These are phyloP conservation scores for Eimeria brunetti DNA, from an alignment of 169 alveolate genomes.

Conservation along the genomic window DNA sequence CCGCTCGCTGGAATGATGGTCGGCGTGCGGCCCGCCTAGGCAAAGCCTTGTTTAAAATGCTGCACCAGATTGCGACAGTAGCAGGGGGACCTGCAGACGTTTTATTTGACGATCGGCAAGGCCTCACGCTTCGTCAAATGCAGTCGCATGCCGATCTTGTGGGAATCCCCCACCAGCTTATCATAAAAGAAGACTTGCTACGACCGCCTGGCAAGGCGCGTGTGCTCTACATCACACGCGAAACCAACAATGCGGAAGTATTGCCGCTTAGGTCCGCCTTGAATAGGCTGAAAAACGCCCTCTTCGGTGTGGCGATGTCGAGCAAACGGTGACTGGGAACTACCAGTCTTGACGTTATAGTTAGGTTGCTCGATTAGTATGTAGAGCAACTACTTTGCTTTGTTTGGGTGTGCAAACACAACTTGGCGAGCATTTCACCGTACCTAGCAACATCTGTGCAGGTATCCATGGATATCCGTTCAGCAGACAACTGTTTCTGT, in stretches of 20 bases:
- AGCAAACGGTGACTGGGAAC: constrained; percentile 8
- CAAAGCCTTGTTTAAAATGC: constrained; percentile 17
- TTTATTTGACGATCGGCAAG: constrained; percentile 46
- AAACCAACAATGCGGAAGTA: background rate
- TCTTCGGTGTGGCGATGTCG: background rate
- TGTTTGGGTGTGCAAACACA: background rate
- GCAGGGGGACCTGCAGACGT: constrained; percentile 67
- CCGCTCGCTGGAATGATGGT: constrained; percentile 53
- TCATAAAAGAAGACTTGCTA: constrained; percentile 24
- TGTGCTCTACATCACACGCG: constrained; percentile 60
- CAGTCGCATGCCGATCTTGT: constrained; percentile 65
- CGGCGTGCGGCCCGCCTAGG: constrained; percentile 34
- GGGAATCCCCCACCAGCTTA: constrained; percentile 58
- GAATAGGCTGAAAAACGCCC: constrained; percentile 4
- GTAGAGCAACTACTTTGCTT: background rate
- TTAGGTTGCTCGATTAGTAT: background rate
- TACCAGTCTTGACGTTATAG: background rate
- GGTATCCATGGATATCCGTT: background rate
- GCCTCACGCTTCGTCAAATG: constrained; percentile 64
- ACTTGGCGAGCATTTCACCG: background rate
- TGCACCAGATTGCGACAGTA: constrained; percentile 20
- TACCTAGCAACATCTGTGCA: background rate
- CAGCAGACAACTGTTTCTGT: background rate
- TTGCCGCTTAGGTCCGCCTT: constrained; percentile 53
- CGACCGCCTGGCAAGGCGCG: constrained; percentile 30